Percentiles rank a stretch among this genome's conserved stretches.
Conservation (phyloP, 179 eudicot species). For the Silene noctiflora region DNA sequence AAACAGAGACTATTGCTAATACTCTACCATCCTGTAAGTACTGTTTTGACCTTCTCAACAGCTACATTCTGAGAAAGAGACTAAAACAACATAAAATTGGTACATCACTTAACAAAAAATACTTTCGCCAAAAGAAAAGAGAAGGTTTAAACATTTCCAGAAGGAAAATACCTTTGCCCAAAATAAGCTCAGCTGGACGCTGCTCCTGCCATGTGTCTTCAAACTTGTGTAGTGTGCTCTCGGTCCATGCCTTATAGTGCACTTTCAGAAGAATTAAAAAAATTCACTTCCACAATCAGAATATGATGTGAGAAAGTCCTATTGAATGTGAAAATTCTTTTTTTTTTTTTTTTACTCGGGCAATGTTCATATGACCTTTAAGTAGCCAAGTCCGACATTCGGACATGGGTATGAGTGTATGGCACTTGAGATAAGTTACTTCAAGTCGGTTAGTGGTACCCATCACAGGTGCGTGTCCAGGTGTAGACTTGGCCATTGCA, state of each 20-base stretch:
- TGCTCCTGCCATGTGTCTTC: slow-evolving; percentile 98
- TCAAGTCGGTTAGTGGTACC: too few relatives aligned
- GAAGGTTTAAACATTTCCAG: slow-evolving; percentile 4
- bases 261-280: slow-evolving; percentile 39
- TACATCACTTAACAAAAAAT: neutral
- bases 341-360: neutral
- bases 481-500: too few relatives aligned
- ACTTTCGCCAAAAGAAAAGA: neutral
- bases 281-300: slow-evolving; percentile 3
- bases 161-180: slow-evolving; percentile 74
- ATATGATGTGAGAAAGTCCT: neutral
- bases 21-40: neutral
- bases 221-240: slow-evolving; percentile 88
- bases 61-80: neutral
- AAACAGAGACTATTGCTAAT: neutral
- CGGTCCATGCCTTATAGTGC: slow-evolving; percentile 95
- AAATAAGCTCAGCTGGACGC: slow-evolving; percentile 69
- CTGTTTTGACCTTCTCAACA: neutral
- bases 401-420: neutral
- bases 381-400: neutral
- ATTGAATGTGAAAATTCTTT: neutral
- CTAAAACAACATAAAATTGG: neutral
- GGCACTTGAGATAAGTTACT: too few relatives aligned
- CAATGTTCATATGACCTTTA: neutral
- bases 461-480: too few relatives aligned